Percentiles rank a stretch among this genome's conserved stretches.
These are phyloP conservation scores for Hymenoscyphus salicellus DNA, from an alignment of 2,329 filamentous ascomycete genomes.

Conservation along the genomic window DNA sequence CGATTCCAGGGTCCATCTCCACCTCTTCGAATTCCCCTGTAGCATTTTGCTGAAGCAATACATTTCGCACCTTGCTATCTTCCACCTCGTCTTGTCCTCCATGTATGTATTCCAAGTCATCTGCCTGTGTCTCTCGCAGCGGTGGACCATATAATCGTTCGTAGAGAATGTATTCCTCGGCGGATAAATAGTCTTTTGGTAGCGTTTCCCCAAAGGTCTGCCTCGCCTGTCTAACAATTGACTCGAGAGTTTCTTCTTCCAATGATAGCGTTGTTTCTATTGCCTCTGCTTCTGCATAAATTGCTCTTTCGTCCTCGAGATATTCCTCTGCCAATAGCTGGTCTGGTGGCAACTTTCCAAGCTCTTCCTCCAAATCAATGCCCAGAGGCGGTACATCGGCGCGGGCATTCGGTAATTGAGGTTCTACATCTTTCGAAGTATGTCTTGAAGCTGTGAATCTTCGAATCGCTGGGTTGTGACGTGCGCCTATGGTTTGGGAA, in stretches of 20 bases:
- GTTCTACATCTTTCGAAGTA: slow-evolving; percentile 4
- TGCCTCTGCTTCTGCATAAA: neutral
- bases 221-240: slow-evolving; percentile 66
- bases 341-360: neutral
- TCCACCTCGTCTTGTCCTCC: slow-evolving; percentile 43
- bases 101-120: slow-evolving; percentile 50
- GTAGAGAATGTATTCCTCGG: slow-evolving; percentile 72
- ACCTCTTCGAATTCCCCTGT: slow-evolving; percentile 62
- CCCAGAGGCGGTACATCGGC: neutral
- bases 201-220: slow-evolving; percentile 74
- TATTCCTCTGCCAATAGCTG: neutral
- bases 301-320: neutral
- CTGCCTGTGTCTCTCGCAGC: slow-evolving; percentile 56
- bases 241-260: slow-evolving; percentile 41
- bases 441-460: slow-evolving; percentile 22
- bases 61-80: slow-evolving; percentile 43
- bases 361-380: neutral
- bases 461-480: slow-evolving; percentile 13
- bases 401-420: neutral
- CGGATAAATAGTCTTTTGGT: slow-evolving; percentile 66
- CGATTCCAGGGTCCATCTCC: slow-evolving; percentile 36
- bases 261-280: neutral
- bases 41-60: slow-evolving; percentile 53
- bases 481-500: slow-evolving; percentile 12
- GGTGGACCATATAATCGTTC: slow-evolving; percentile 78